Base-by-base conservation (phyloP, 495 filamentous ascomycete species). In the Penicillium canescens region DNA sequence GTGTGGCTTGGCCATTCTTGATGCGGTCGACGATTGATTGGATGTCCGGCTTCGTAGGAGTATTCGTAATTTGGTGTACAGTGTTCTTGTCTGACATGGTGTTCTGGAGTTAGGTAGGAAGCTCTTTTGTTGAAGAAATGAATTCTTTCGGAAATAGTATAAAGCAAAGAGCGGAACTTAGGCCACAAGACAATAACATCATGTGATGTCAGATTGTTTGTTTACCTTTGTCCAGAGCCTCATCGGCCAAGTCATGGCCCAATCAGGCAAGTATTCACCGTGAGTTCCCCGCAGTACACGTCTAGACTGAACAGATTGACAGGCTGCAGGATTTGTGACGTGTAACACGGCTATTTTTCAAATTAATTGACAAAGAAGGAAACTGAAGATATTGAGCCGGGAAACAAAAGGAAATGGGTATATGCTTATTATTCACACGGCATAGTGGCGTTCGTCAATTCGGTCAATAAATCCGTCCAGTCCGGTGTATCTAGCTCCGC, bases 381-480 rank as follows among this genome's bases (percentile, higher is more conserved):
- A 31, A 0, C 28, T 31, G 6, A 5, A 9, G 5, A 6, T 0
- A 0, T 24, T 6, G 6, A 24, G 3, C 23, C 23, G 3, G 3
- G 23, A 24, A 24, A 3, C 8, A 7, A 31, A 10, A 8, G 6
- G 28, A 31, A 31, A 5, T 31, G 12, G 13, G 34, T 33, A 26
- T n/a, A 13, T 42, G 18, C 5, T 14, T 6, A 33, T 56, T 14
- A 61, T 3, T 60, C 52, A 40, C 35, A 39, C 21, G 59, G 50
- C 12, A 56, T 9, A 23, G 55, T 54, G 1, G 49, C 51, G 39
- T 68, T 66, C 1, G 55, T 72, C 23, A 75, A 43, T 20, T 75
- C 72, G 3, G 54, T 62, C 20, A 73, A 55, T 33, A 75, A 42
- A n/a, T 62, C 61, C 9, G 60, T 66, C 72, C 70, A 75, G 13